Base-by-base conservation (phyloP, 768 basidiomycete genomes). In the Jaapia argillacea region DNA sequence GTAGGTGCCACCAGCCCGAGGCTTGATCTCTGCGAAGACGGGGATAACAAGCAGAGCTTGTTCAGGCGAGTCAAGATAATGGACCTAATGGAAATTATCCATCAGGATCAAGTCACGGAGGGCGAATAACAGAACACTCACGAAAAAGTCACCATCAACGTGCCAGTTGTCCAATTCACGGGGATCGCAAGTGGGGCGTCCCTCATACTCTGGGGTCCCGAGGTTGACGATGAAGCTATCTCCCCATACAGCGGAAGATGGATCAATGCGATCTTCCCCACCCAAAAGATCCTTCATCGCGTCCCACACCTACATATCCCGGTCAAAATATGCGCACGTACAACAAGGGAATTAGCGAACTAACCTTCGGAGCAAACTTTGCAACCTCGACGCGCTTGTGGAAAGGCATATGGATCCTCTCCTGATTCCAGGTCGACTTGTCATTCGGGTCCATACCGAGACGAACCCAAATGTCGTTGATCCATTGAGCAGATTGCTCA, bases 141-240 rank as follows among this genome's bases (percentile, higher is more conserved):
- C 67, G 56, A 76, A 78, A 52, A 75, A 77, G 50, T 76, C 74
- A 14, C 74, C 76, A 50, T 76, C 74, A 36, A 76, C 72, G 54
- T 81, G 79, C 78, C 79, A 82, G 48, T 79, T 78, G 44, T 70
- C 68, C 43, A 82, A 58, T 39, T 74, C 66, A 42, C 58, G 54
- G 4, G 74, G 72, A 24, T 57, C 51, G 14, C 68, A 51, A 13
- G 35, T 42, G 35, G 59, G 54, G 27, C 51, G 47, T 21, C 56
- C 55, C 45, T 64, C 66, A 27, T 66, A 58, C 36, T 69, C 67
- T 5, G 69, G 64, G 12, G 61, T 67, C 18, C 78, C 78, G 18
- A 81, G 59, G 53, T 80, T 81, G 36, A 79, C 71, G 48, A 80
- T 80, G 56, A 80, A 77, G 24, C 71, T 71, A 60, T 79, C 74